Evolutionary conservation across 768 basidiomycete species (phyloP).

Genomic region (Leccinellum albellum): DNA sequence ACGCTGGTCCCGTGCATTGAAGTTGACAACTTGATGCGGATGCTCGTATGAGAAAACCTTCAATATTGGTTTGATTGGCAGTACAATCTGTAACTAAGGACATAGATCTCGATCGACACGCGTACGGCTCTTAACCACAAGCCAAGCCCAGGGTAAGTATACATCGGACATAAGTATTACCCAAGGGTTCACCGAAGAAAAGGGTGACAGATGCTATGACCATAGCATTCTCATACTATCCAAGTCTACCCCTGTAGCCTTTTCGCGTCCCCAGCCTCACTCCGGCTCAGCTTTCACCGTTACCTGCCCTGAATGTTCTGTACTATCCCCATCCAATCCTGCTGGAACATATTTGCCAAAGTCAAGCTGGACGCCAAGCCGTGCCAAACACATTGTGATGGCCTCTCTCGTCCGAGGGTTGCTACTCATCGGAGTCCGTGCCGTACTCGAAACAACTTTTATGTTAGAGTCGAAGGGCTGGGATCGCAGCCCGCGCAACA

Average conservation of each 20-base stretch:
- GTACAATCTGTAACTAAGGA: neutral
- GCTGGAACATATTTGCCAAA: slow-evolving; percentile 11
- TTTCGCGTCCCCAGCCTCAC: neutral
- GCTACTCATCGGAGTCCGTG: slow-evolving; percentile 1
- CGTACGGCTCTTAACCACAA: neutral
- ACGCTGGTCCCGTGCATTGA: no score
- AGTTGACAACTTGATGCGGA: no score
- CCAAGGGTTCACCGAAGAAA: neutral
- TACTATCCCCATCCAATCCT: neutral
- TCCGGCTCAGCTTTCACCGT: slow-evolving; percentile 12
- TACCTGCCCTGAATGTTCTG: neutral
- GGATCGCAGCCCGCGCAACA: slow-evolving; percentile 35
- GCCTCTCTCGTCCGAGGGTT: slow-evolving; percentile 15
- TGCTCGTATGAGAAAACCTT: slow-evolving; percentile 1
- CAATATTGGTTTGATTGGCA: no score
- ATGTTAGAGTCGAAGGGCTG: slow-evolving; percentile 2
- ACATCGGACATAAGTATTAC: neutral
- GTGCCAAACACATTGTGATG: slow-evolving; percentile 28
- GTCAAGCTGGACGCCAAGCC: slow-evolving; percentile 27
- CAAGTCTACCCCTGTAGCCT: no score
- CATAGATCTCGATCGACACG: neutral
- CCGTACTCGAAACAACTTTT: neutral
- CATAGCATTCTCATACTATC: neutral
- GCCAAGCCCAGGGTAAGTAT: neutral
- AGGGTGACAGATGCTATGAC: neutral